Evolutionary conservation across 441 rosid genomes (phyloP), one percentile per base, ranked within the genome.

Genomic region (Corymbia citriodora): DNA sequence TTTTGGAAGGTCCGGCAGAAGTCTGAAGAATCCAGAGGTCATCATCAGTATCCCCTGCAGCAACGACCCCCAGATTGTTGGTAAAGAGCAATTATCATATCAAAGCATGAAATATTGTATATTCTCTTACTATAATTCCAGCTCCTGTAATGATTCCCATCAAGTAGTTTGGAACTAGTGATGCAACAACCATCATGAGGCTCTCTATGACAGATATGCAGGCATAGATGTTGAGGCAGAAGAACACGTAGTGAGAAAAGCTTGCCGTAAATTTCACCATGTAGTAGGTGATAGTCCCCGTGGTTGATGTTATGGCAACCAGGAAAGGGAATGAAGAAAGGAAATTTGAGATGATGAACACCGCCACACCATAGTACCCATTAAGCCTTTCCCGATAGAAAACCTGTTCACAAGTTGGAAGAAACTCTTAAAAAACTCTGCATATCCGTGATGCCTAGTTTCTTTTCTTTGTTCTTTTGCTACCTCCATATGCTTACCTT

Each of bases 181-280:
- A 93, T 87, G 99, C 98, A 89, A 97, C 93, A 94, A 95, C 94
- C 98, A 97, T 97, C 94, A 96, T 94, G 93, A 96, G 92, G 91
- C 96, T 95, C 95, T 97, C 99, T 88, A 97, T 95, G 10, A 94
- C 95, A 55, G 96, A 93, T 45, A 96, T 91, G 91, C 94, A 94
- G 90, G 83, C 86, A 87, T 93, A 91, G 90, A 96, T 93, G 88
- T 94, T 95, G 55, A 97, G 95, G 89, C 93, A 93, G 89, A 90
- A 91, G 88, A 92, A 95, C 74, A 92, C 88, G 33, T 92, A 95
- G 87, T 94, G 96, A 53, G 94, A 92, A 92, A 96, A 90, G 57
- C 95, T 93, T 6, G 96, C 87, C 40, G 89, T 94, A 89, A 96
- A 95, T 91, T 95, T 95, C 90, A 96, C 98, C 99, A 96, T 96